Evolutionary conservation across 2,329 filamentous ascomycete species (phyloP), one percentile per base, ranked within the genome.

Genomic region (Lachnellula cervina): DNA sequence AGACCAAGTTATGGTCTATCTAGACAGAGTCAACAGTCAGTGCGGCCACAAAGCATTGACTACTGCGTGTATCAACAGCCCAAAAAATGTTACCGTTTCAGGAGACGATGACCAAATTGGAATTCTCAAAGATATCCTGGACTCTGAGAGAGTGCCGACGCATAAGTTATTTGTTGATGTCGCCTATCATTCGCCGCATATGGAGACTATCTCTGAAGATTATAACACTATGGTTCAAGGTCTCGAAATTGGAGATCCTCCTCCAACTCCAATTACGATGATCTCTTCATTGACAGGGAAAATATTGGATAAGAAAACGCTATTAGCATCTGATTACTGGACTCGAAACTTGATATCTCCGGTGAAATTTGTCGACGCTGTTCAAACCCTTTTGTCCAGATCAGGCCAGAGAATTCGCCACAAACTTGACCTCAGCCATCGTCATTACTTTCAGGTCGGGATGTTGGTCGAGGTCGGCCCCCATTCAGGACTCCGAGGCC

Each of bases 281-380:
- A 14, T 37, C 7, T 37, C 34, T 37, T 37, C 34, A 7, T 7
- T 37, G 7, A 37, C 7, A 7, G 7, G 34, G 34, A 14, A 7
- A 7, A 7, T 37, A 17, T 23, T 44, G n/a, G 7, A 9, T n/a
- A 44, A 44, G 42, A 23, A 7, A 17, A 7, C 21, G 42, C n/a
- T 17, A 9, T 23, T 8, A 7, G 42, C 16, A 17, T 59, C 64
- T 1, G 50, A 59, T 0, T 79, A 79, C 59, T 79, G 77, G 77
- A 65, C 67, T 3, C 59, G 65, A 4, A 79, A 79, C 52, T 63
- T 79, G 62, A 67, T 73, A 1, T 73, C 71, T 1, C 71, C 70
- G 1, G 77, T 79, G 11, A 66, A 70, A 7, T 79, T 75, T 55
- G 16, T 44, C 42, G 16, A 23, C 8, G 42, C 42, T 44, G 17